Evolutionary conservation across 192 early-diverging fungal genomes (phyloP), one percentile per base, ranked within the genome.

Genomic region (Coemansia sp.): DNA sequence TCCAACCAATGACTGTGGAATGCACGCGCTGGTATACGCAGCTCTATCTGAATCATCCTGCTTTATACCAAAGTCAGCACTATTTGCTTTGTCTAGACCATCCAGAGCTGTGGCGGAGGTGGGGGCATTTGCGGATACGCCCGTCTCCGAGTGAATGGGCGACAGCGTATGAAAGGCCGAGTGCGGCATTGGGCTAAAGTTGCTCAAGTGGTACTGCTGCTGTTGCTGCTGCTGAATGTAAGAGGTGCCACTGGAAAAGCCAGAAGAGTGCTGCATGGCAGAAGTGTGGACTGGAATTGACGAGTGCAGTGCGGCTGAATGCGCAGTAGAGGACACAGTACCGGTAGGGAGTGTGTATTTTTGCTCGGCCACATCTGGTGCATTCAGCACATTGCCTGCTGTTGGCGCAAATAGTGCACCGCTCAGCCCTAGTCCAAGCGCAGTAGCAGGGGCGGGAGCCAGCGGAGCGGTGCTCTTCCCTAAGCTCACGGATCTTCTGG

Each of bases 401-500:
- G 63, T 22, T 38, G 56, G 42, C 6, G 65, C 47, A 4, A 68
- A 17, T 24, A 49, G 49, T 7, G 74, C 67, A 23, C 67, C 74
- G 53, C 74, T 67, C n/a, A 73, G 60, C 6, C 70, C 70, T 17
- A 77, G 61, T 2, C 74, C 74, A 56, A 69, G 67, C 1, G 59
- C 63, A 14, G 64, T 52, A 49, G 56, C 41, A 48, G 58, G 6
- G 12, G 53, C 21, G 22, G 66, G 41, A 13, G 56, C 52, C 43
- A 59, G 43, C 10, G 54, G 25, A 0, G n/a, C 30, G 41, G 60
- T 21, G 18, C 42, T 25, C 49, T 76, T 76, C 24, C 73, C 67
- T 56, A 76, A 46, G 46, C 73, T 76, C 44, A 69, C 64, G 6
- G 73, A 76, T 56, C 73, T 67, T 27, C 73, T 63, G 30, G 68